Evolutionary conservation across 805 yeast genomes (phyloP).

Genomic region (Metschnikowia kofuensis): DNA sequence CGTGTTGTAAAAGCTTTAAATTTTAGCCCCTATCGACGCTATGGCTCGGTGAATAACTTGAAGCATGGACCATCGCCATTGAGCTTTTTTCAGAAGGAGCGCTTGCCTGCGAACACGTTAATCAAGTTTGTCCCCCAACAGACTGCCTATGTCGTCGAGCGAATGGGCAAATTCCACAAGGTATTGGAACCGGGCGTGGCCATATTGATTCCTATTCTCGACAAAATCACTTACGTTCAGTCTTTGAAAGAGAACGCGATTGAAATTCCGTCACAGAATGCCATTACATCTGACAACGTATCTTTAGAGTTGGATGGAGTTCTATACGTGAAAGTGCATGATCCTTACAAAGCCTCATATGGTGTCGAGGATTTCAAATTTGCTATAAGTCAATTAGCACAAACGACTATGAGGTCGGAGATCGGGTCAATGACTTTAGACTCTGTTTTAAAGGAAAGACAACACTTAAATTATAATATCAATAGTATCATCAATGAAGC

Average conservation of each 20-base stretch:
- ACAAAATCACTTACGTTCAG: constrained; percentile 77
- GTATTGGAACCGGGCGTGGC: constrained; percentile 75
- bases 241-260: constrained; percentile 80
- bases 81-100: constrained; percentile 59
- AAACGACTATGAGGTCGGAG: constrained; percentile 87
- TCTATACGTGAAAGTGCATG: constrained; percentile 70
- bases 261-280: constrained; percentile 80
- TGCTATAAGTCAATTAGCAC: constrained; percentile 82
- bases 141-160: constrained; percentile 85
- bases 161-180: constrained; percentile 81
- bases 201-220: constrained; percentile 66
- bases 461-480: constrained; percentile 66
- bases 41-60: constrained; percentile 7
- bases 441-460: constrained; percentile 75
- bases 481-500: constrained; percentile 82
- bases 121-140: constrained; percentile 84
- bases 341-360: constrained; percentile 81
- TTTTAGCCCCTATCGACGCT: constrained; percentile 5
- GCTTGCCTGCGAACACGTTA: constrained; percentile 72
- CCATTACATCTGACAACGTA: constrained; percentile 84
- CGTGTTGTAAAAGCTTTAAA: neutral
- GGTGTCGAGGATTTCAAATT: constrained; percentile 88
- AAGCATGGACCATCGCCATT: constrained; percentile 21
- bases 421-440: constrained; percentile 82
- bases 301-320: constrained; percentile 84